phyloP scores from a whole-genome alignment of 495 filamentous ascomycete species.

The Neurospora tetraspora region DNA sequence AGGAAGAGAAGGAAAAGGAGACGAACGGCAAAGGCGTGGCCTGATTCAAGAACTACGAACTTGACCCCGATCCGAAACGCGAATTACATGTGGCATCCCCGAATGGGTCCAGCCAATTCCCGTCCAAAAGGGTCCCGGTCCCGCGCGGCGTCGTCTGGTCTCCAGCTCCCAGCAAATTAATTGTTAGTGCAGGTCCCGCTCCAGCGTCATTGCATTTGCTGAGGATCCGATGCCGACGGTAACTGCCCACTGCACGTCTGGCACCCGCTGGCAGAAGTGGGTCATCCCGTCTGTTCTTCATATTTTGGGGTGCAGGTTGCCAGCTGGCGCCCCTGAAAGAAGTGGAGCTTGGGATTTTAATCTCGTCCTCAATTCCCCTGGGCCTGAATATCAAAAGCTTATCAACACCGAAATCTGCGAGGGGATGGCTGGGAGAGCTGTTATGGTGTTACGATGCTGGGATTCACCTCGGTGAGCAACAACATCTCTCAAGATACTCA shows the following conservation, averaged over 20 bases:
- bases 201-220: neutral
- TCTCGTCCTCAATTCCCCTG: neutral
- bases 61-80: neutral
- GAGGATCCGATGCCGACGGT: neutral
- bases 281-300: too few relatives aligned
- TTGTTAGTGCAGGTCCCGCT: neutral
- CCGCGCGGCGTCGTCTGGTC: neutral
- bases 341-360: neutral
- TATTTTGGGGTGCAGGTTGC: too few relatives aligned
- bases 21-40: neutral
- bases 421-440: neutral
- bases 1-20: neutral
- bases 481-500: neutral
- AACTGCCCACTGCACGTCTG: too few relatives aligned
- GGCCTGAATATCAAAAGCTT: neutral
- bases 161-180: neutral
- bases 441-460: neutral
- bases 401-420: neutral
- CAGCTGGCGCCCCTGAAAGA: neutral
- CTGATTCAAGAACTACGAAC: neutral
- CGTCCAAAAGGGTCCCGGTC: neutral
- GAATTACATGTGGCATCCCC: neutral
- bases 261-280: too few relatives aligned
- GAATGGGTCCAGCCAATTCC: neutral
- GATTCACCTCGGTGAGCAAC: neutral